A percentile compares a stretch with the other conserved stretches of the same genome.
These are phyloP conservation scores for Exserohilum turcica DNA, from an alignment of 2,329 filamentous ascomycete genomes.

Conservation along the genomic window DNA sequence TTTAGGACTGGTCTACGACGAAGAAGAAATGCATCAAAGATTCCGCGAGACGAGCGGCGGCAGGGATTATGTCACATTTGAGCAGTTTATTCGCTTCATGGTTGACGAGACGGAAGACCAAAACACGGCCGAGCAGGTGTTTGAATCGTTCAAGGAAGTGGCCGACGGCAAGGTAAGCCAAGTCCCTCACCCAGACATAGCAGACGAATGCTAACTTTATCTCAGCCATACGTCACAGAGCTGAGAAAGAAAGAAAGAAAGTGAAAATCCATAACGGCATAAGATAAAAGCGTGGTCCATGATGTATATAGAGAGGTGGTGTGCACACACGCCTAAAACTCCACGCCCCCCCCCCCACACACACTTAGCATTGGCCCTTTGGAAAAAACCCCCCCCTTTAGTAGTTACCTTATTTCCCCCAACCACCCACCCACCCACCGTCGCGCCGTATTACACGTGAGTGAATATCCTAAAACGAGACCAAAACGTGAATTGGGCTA, in stretches of 20 bases:
- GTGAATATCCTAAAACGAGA: too few species aligned
- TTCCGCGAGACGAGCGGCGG: conserved; percentile 86
- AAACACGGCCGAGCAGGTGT: conserved; percentile 97
- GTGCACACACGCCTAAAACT: too few species aligned
- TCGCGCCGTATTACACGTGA: too few species aligned
- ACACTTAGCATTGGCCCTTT: too few species aligned
- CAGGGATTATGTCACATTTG: conserved; percentile 84
- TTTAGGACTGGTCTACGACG: conserved; percentile 91
- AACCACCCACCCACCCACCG: too few species aligned
- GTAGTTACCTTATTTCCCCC: too few species aligned
- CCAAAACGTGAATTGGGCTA: conserved; percentile 4
- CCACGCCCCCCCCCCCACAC: too few species aligned
- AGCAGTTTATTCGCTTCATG: conserved; percentile 99
- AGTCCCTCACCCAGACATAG: background rate
- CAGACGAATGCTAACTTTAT: conserved; percentile 13
- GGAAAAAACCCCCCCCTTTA: too few species aligned
- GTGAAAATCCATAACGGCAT: too few species aligned
- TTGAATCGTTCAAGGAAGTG: conserved; percentile 95
- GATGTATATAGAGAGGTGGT: too few species aligned
- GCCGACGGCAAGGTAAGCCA: conserved; percentile 82
- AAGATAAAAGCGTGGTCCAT: too few species aligned
- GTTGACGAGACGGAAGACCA: conserved; percentile 98
- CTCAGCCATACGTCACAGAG: conserved; percentile 89
- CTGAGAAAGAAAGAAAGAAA: conserved; percentile 58
- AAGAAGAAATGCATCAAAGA: conserved; percentile 96